A percentile compares a stretch with the other conserved stretches of the same genome.
Evolutionary conservation across 2,329 filamentous ascomycete genomes (phyloP).

Genomic region (Cadophora luteo-olivacea): DNA sequence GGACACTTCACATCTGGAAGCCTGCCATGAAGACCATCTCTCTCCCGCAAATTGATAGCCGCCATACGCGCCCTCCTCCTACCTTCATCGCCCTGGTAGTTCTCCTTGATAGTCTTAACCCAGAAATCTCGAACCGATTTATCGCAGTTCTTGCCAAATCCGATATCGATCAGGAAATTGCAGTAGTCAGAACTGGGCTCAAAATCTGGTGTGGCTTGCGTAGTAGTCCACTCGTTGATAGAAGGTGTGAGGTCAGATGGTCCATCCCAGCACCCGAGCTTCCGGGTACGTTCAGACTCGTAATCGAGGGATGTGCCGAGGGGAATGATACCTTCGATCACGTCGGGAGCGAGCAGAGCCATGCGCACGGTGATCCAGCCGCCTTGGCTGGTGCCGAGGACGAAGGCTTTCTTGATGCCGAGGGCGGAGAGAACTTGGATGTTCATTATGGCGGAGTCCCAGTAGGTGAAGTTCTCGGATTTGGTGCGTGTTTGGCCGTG

Average conservation of each 20-base stretch:
- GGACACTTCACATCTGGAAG: slow-evolving; percentile 56
- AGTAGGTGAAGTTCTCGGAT: slow-evolving; percentile 59
- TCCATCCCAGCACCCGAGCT: slow-evolving; percentile 58
- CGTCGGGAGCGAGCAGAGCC: slow-evolving; percentile 57
- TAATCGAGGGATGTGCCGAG: slow-evolving; percentile 61
- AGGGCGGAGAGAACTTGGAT: slow-evolving; percentile 61
- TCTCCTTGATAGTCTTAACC: slow-evolving; percentile 51
- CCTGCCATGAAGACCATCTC: slow-evolving; percentile 56
- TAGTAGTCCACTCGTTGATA: slow-evolving; percentile 48
- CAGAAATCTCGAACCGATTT: slow-evolving; percentile 52
- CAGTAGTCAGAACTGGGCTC: slow-evolving; percentile 55
- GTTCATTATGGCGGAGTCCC: slow-evolving; percentile 60
- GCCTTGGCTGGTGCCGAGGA: slow-evolving; percentile 58
- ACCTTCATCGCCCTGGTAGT: slow-evolving; percentile 58
- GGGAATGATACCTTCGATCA: slow-evolving; percentile 55
- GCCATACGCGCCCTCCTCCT: slow-evolving; percentile 56
- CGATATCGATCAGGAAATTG: slow-evolving; percentile 52
- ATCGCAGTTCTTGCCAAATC: slow-evolving; percentile 52
- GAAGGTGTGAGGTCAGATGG: slow-evolving; percentile 50
- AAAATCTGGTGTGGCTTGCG: slow-evolving; percentile 52
- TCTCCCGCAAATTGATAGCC: slow-evolving; percentile 51
- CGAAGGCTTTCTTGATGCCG: slow-evolving; percentile 54
- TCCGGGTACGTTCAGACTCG: slow-evolving; percentile 54
- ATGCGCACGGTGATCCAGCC: slow-evolving; percentile 57
- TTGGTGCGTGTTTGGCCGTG: slow-evolving; percentile 53